Evolutionary conservation across 2,329 filamentous ascomycete genomes (phyloP).

Genomic region (Colletotrichum sp.): DNA sequence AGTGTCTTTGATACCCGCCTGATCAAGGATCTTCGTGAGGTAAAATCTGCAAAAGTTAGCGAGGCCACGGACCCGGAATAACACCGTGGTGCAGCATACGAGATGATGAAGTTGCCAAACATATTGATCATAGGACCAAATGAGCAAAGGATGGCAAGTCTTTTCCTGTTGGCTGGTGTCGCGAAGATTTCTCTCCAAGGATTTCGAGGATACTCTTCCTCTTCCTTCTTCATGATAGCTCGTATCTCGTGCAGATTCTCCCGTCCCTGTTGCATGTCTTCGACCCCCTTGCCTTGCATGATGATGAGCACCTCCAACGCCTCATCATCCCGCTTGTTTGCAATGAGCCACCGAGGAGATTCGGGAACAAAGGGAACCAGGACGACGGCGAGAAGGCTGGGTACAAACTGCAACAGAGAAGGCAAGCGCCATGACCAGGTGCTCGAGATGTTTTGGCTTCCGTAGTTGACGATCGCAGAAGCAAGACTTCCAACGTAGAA

Average conservation of each 20-base stretch:
- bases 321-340: conserved; percentile 32
- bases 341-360: conserved; percentile 40
- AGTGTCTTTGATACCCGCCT: conserved; percentile 32
- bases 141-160: conserved; percentile 27
- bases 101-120: conserved; percentile 35
- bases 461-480: conserved; percentile 33
- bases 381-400: conserved; percentile 29
- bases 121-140: conserved; percentile 32
- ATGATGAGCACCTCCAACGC: conserved; percentile 39
- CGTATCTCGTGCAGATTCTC: conserved; percentile 26
- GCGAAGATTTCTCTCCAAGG: conserved; percentile 31
- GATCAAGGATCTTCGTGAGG: conserved; percentile 31
- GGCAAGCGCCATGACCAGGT: conserved; percentile 42
- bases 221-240: conserved; percentile 26
- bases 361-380: conserved; percentile 9
- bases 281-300: conserved; percentile 45
- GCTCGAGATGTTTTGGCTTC: conserved; percentile 33
- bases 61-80: background rate
- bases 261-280: conserved; percentile 14
- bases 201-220: conserved; percentile 26
- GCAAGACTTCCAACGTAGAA: conserved; percentile 34
- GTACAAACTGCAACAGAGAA: conserved; percentile 36
- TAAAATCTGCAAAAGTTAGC: conserved; percentile 25
- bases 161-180: conserved; percentile 27
- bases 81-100: conserved; percentile 18